phyloP scores from a whole-genome alignment of 2,329 filamentous ascomycete genomes.

The Fulvia fulva region DNA sequence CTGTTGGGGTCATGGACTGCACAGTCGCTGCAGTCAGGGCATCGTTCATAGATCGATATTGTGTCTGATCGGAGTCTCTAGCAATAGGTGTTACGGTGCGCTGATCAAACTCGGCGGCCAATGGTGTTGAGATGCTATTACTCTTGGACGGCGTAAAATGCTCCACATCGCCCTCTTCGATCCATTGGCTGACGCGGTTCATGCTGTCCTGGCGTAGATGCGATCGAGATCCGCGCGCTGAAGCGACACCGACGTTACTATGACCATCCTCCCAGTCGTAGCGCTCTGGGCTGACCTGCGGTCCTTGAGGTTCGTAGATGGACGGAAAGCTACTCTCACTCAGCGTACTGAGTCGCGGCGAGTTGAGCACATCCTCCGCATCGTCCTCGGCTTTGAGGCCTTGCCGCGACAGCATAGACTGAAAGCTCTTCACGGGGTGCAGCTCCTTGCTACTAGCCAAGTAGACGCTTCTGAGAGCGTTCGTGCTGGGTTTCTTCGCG shows the following conservation, averaged over 20 bases:
- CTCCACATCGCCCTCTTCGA: constrained; percentile 27
- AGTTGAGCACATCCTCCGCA: constrained; percentile 28
- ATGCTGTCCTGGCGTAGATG: constrained; percentile 33
- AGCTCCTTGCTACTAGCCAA: constrained; percentile 29
- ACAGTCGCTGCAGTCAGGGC: constrained; percentile 15
- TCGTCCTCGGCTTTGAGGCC: constrained; percentile 26
- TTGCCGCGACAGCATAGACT: constrained; percentile 32
- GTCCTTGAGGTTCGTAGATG: constrained; percentile 33
- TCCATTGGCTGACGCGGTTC: constrained; percentile 36
- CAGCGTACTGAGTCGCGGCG: constrained; percentile 34
- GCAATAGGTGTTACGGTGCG: neutral
- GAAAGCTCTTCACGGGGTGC: constrained; percentile 34
- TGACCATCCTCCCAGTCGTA: constrained; percentile 28
- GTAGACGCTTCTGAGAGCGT: constrained; percentile 35
- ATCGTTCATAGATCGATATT: constrained; percentile 23
- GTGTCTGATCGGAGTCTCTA: constrained; percentile 8
- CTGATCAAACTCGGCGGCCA: constrained; percentile 11
- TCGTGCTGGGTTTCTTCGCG: constrained; percentile 32
- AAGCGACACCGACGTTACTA: constrained; percentile 12
- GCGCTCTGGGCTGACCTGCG: constrained; percentile 24
- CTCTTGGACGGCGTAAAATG: constrained; percentile 32
- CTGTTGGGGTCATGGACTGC: neutral
- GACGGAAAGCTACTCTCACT: constrained; percentile 38
- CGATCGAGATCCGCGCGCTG: constrained; percentile 8
- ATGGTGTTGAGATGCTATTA: constrained; percentile 23